A percentile compares a stretch with the other conserved stretches of the same genome.
Conservation (phyloP, 768 basidiomycete species). For the Podaxis mareebaensis region DNA sequence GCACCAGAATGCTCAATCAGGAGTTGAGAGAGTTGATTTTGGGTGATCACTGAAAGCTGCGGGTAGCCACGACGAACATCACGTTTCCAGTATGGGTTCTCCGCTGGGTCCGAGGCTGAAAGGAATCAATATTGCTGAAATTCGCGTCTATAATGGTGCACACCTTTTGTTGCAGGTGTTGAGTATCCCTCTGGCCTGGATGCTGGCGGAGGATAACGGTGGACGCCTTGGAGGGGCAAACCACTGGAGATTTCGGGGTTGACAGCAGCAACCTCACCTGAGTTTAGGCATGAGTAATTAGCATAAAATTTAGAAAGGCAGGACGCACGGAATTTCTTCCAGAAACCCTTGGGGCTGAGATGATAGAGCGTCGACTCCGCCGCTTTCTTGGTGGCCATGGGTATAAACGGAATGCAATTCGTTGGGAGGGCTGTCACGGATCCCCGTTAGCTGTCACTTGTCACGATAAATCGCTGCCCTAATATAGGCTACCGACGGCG, state of each 20-base stretch:
- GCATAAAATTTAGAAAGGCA: background rate
- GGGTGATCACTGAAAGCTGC: conserved; percentile 87
- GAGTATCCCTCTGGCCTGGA: conserved; percentile 85
- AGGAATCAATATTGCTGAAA: background rate
- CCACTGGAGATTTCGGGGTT: conserved; percentile 92
- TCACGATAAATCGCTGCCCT: background rate
- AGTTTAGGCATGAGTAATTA: conserved; percentile 10
- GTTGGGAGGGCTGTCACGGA: conserved; percentile 10
- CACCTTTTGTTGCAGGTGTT: conserved; percentile 88
- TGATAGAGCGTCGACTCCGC: conserved; percentile 93
- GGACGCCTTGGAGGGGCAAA: conserved; percentile 69
- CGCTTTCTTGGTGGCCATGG: conserved; percentile 75
- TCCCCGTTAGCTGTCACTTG: background rate
- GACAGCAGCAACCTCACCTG: conserved; percentile 82
- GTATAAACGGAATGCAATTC: conserved; percentile 21
- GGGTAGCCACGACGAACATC: conserved; percentile 92
- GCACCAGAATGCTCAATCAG: conserved; percentile 76
- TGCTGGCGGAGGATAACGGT: conserved; percentile 87
- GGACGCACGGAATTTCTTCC: conserved; percentile 92
- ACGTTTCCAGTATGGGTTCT: conserved; percentile 96
- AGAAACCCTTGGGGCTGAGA: conserved; percentile 85
- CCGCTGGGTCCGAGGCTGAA: conserved; percentile 79
- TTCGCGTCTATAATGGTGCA: conserved; percentile 4
- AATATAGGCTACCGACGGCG: background rate
- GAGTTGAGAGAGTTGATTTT: conserved; percentile 76